These are phyloP conservation scores for Penicillium taxi DNA, from an alignment of 495 filamentous ascomycete genomes.

Conservation along the genomic window DNA sequence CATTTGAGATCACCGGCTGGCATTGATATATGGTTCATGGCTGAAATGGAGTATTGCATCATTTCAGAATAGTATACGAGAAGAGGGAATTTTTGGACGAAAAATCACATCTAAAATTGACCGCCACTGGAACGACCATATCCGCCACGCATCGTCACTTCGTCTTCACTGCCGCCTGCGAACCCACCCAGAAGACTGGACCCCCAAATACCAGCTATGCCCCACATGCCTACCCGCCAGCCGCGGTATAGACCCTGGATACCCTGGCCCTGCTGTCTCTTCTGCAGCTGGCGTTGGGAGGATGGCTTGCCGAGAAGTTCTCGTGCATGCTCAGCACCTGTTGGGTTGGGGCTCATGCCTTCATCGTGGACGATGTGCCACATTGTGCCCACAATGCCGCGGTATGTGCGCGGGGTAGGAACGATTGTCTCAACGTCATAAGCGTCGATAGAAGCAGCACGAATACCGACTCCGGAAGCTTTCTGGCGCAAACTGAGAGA, in stretches of 20 bases:
- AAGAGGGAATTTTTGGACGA: background rate
- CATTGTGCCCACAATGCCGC: conserved; percentile 78
- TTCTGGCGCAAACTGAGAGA: conserved; percentile 44
- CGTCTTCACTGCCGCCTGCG: conserved; percentile 27
- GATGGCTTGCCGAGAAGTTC: conserved; percentile 27
- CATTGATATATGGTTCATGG: background rate
- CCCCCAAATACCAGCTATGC: conserved; percentile 81
- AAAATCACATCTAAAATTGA: conserved; percentile 20
- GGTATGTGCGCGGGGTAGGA: conserved; percentile 52
- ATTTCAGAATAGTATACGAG: background rate
- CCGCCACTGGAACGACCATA: conserved; percentile 27
- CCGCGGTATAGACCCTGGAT: conserved; percentile 80
- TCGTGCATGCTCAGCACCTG: conserved; percentile 30
- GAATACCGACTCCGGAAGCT: conserved; percentile 40
- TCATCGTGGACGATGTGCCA: conserved; percentile 81
- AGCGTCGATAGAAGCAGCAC: conserved; percentile 33
- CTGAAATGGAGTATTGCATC: background rate
- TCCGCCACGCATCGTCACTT: conserved; percentile 23
- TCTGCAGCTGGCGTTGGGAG: conserved; percentile 30
- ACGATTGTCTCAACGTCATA: conserved; percentile 64
- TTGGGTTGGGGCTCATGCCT: conserved; percentile 40
- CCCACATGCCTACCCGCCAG: conserved; percentile 96
- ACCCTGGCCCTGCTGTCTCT: conserved; percentile 63
- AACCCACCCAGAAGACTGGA: conserved; percentile 51
- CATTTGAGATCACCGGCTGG: background rate